Evolutionary conservation across 208 protist species (phyloP).

Genomic region (Blastocrithidia nonstop): DNA sequence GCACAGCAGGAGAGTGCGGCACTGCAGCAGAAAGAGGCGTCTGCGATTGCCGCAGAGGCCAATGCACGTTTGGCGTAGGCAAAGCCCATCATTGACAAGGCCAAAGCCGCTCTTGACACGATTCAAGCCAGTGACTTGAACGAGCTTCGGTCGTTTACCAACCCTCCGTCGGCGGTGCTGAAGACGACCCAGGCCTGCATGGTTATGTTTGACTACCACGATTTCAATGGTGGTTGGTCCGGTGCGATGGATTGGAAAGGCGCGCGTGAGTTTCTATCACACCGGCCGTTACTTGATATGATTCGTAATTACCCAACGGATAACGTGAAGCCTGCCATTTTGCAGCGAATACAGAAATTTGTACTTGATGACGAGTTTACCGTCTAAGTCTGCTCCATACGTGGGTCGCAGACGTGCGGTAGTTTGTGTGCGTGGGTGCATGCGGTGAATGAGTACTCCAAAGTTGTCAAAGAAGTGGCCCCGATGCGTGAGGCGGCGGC

Average conservation of each 20-base stretch:
- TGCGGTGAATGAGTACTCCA: constrained; percentile 91
- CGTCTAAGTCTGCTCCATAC: constrained; percentile 81
- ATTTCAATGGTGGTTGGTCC: constrained; percentile 76
- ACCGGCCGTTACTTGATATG: constrained; percentile 88
- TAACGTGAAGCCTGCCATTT: constrained; percentile 79
- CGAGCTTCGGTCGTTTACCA: constrained; percentile 89
- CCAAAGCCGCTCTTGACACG: constrained; percentile 87
- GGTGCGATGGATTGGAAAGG: constrained; percentile 83
- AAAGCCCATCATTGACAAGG: constrained; percentile 84
- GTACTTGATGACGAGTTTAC: constrained; percentile 91
- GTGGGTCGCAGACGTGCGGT: constrained; percentile 89
- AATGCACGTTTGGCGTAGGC: constrained; percentile 87
- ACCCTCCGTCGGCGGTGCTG: constrained; percentile 89
- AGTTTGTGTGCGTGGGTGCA: constrained; percentile 93
- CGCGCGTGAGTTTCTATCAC: constrained; percentile 82
- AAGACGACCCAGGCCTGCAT: constrained; percentile 93
- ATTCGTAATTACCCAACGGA: constrained; percentile 92
- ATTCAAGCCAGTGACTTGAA: constrained; percentile 91
- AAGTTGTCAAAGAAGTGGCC: constrained; percentile 91
- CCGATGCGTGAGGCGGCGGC: constrained; percentile 87
- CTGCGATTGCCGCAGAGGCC: constrained; percentile 77
- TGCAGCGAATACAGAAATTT: constrained; percentile 89
- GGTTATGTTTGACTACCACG: constrained; percentile 90
- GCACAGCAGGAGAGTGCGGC: constrained; percentile 85
- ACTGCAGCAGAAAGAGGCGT: constrained; percentile 70